Evolutionary conservation across 768 basidiomycete genomes (phyloP).

Genomic region (Mycena crocata): DNA sequence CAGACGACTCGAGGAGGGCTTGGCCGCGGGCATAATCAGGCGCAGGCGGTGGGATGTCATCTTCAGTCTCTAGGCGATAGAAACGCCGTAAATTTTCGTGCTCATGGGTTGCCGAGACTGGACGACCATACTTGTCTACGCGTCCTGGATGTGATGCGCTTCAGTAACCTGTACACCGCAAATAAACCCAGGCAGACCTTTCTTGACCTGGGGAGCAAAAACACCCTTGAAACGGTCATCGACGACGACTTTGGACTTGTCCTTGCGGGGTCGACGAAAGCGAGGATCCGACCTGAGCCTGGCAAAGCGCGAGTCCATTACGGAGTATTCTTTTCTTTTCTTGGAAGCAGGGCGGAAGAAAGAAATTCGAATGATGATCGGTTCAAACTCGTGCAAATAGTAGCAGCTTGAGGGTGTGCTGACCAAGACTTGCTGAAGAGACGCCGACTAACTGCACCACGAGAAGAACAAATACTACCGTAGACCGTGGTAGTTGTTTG

Average conservation of each 20-base stretch:
- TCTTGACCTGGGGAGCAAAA: conserved; percentile 63
- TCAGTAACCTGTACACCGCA: conserved; percentile 25
- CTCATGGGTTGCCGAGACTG: conserved; percentile 74
- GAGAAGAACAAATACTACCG: conserved; percentile 25
- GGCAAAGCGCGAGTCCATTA: conserved; percentile 83
- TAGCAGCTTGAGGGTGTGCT: too few relatives aligned
- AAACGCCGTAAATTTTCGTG: conserved; percentile 82
- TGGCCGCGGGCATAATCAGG: conserved; percentile 93
- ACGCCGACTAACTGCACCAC: conserved; percentile 18
- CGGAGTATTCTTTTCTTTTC: too few relatives aligned
- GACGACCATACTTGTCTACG: conserved; percentile 93
- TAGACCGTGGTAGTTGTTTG: conserved; percentile 34
- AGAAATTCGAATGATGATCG: conserved; percentile 12
- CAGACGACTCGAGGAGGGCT: conserved; percentile 88
- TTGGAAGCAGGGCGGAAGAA: conserved; percentile 52
- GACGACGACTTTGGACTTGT: conserved; percentile 83
- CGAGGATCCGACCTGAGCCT: conserved; percentile 91
- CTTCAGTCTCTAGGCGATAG: conserved; percentile 75
- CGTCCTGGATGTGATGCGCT: conserved; percentile 53
- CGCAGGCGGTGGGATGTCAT: conserved; percentile 45
- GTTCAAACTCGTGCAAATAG: too few relatives aligned
- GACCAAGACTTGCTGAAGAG: conserved; percentile 5
- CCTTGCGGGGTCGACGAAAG: conserved; percentile 87
- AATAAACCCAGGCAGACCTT: conserved; percentile 36
- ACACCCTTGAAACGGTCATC: conserved; percentile 93